Percentiles rank a stretch among this genome's conserved stretches.
Conservation (phyloP, 2,329 filamentous ascomycete genomes). For the Calonectria pauciramosa region DNA sequence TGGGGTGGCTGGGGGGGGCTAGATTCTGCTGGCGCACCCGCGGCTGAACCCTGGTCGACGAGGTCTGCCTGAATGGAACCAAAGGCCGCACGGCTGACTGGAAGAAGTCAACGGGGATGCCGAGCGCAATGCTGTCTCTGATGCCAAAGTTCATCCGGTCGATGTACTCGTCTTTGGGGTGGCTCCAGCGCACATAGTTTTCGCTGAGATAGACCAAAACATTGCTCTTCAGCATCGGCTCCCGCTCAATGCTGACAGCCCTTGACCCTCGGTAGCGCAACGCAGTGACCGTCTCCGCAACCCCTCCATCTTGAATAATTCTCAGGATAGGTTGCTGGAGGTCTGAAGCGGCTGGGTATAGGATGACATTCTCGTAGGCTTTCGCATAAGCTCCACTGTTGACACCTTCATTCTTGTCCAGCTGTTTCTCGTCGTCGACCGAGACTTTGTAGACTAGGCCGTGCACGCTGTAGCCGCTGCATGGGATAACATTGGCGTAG, state of each 20-base stretch:
- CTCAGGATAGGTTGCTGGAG: not conserved
- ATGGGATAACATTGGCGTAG: constrained; percentile 18
- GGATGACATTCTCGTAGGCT: not conserved
- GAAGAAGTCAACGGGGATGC: not conserved
- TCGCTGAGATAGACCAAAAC: constrained; percentile 7
- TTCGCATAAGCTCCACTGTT: not conserved
- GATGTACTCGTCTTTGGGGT: not conserved
- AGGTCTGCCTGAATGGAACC: not conserved
- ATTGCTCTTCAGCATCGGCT: not conserved
- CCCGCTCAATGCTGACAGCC: not conserved
- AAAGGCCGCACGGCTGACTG: not conserved
- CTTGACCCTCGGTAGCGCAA: not conserved
- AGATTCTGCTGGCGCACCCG: not conserved
- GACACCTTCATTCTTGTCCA: not conserved
- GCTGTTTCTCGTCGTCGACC: not conserved
- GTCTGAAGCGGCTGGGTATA: not conserved
- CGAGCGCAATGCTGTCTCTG: not conserved
- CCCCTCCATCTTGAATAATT: not conserved
- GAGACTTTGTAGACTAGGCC: not conserved
- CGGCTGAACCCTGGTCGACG: not conserved
- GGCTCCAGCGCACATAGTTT: not conserved
- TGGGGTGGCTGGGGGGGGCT: not conserved
- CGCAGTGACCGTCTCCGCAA: not conserved
- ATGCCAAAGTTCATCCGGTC: not conserved
- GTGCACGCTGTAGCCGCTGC: constrained; percentile 7